phyloP scores from a whole-genome alignment of 2,329 filamentous ascomycete genomes.

The Penicillium hesseltinei region DNA sequence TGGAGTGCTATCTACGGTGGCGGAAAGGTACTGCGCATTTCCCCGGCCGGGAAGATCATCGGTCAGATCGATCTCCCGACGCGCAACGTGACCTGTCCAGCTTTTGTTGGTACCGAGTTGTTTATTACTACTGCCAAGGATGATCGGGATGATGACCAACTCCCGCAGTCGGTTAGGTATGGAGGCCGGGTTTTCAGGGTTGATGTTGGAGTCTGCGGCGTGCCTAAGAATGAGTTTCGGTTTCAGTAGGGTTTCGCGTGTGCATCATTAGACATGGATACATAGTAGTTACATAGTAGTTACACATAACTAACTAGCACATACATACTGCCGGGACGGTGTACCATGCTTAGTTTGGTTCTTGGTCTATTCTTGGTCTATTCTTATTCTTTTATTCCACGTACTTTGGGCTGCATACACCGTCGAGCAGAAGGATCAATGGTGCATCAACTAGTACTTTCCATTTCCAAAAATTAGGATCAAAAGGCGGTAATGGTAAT shows the following conservation, averaged over 20 bases:
- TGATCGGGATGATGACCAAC: constrained; percentile 58
- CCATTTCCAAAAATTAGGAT: background rate
- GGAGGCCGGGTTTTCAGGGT: constrained; percentile 73
- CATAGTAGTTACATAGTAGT: background rate
- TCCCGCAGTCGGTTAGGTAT: constrained; percentile 60
- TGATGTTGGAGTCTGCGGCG: constrained; percentile 69
- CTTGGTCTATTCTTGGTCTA: background rate
- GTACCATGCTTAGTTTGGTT: background rate
- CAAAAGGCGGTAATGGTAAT: constrained; percentile 1
- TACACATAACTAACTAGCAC: background rate
- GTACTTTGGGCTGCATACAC: background rate
- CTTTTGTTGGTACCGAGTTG: constrained; percentile 71
- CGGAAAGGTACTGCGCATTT: constrained; percentile 71
- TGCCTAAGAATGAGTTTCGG: constrained; percentile 64
- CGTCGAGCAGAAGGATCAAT: constrained; percentile 1
- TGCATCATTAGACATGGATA: background rate
- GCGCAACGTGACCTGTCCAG: constrained; percentile 74
- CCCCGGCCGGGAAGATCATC: constrained; percentile 65
- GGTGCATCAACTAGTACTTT: constrained; percentile 3
- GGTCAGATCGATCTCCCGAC: constrained; percentile 77
- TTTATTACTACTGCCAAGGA: constrained; percentile 79
- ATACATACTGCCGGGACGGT: background rate
- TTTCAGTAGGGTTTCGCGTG: constrained; percentile 30
- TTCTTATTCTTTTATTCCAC: background rate
- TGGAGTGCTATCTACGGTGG: constrained; percentile 88